Evolutionary conservation across 371 early-diverging fungal genomes (phyloP), one percentile per base, ranked within the genome.

Genomic region (Mucor piriformis): DNA sequence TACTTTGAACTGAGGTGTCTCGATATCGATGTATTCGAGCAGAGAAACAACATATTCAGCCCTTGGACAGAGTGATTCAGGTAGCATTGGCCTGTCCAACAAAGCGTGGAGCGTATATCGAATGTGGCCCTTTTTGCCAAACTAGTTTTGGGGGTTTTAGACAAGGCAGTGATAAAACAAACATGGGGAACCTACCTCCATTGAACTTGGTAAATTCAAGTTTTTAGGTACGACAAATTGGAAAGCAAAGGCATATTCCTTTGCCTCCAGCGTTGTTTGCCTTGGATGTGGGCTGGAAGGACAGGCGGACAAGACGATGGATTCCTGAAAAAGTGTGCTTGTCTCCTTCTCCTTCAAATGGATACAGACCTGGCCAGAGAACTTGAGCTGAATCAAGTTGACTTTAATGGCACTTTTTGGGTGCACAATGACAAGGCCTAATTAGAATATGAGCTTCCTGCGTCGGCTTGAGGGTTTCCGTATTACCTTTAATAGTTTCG

Each of bases 401-500:
- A 76, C 74, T 63, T 74, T 77, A 16, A 74, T 72, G 13, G 78
- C 64, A 27, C 57, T 73, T 27, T 73, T 70, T 20, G 73, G 78
- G 51, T 72, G 70, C 6, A 81, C 54, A 61, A 63, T 44, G 16
- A 80, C 72, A 42, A 61, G 43, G 16, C 81, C 81, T 80, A 15
- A 16, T 23, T 20, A 24, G 43, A 7, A 38, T 6, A 20, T 42
- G n/a, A 18, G 27, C 46, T 29, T 25, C 40, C 44, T 18, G 15
- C 5, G 18, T 0, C 4, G 7, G 32, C 12, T 44, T 25, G 12
- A n/a, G 13, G 3, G 12, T 11, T n/a, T 3, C 18, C 3, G 16
- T 38, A 15, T 25, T 69, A 77, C 81, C 81, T 74, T 73, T 70
- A 13, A 81, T 73, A 4, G 66, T 61, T 40, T 81, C 76, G 13